These are phyloP conservation scores for Fusarium illudens DNA, from an alignment of 2,329 filamentous ascomycete species.

Conservation along the genomic window DNA sequence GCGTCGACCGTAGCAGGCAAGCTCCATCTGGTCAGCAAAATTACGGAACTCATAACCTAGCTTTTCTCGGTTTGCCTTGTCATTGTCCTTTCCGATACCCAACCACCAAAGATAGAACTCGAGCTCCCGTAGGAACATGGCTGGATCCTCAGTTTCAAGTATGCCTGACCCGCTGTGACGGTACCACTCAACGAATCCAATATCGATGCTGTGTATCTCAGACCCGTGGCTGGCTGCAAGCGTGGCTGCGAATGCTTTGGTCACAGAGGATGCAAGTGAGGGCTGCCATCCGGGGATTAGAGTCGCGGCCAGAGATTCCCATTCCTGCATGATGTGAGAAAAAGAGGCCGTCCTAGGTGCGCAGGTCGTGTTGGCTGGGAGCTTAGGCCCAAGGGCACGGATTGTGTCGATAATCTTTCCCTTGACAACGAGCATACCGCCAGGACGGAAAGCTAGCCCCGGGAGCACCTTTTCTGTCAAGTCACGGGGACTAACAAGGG, in stretches of 20 bases:
- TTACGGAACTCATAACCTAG: neutral
- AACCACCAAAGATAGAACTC: constrained; percentile 25
- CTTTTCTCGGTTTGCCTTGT: fast-evolving
- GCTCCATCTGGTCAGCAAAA: neutral
- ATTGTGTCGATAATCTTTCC: constrained; percentile 12
- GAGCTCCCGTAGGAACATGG: neutral
- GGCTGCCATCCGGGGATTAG: neutral
- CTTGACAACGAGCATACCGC: neutral
- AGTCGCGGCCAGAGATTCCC: neutral
- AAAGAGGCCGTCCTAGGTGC: neutral
- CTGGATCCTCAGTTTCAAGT: neutral
- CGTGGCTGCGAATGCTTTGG: neutral
- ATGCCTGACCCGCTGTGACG: constrained; percentile 9
- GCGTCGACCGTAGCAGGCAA: constrained; percentile 6
- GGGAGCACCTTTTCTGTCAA: neutral
- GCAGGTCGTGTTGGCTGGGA: neutral
- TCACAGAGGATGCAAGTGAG: neutral
- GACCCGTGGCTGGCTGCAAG: neutral
- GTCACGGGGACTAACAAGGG: neutral
- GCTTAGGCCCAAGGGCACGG: neutral
- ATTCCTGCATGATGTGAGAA: neutral
- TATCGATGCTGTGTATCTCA: fast-evolving
- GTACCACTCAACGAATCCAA: constrained; percentile 14
- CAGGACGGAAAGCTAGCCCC: neutral
- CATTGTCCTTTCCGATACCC: neutral